Percentiles rank a stretch among this genome's conserved stretches.
Evolutionary conservation across 202 grass and related monocot species (phyloP).

Genomic region (Brachypodium distachyon): DNA sequence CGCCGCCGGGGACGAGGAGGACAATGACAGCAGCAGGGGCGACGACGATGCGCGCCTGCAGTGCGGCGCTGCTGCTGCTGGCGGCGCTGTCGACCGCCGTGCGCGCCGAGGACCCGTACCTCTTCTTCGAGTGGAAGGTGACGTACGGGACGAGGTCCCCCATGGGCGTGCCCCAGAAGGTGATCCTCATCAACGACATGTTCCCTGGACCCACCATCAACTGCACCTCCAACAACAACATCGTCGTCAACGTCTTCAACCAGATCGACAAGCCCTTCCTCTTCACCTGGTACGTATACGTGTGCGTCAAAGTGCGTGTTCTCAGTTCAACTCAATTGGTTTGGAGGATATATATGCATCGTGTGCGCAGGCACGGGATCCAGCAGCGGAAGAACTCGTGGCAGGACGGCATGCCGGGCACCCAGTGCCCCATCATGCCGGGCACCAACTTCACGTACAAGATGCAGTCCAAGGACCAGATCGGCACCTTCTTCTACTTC

Average conservation of each 20-base stretch:
- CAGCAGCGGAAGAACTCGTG: slow-evolving; percentile 93
- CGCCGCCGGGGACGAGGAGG: background rate
- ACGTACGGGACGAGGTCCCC: slow-evolving; percentile 57
- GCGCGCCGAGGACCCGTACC: slow-evolving; percentile 75
- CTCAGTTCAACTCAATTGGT: too few species aligned
- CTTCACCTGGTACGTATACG: slow-evolving; percentile 45
- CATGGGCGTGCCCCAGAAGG: slow-evolving; percentile 48
- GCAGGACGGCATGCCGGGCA: slow-evolving; percentile 67
- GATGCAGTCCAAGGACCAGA: slow-evolving; percentile 92
- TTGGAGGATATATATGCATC: background rate
- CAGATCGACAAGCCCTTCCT: slow-evolving; percentile 76
- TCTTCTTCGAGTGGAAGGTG: slow-evolving; percentile 80
- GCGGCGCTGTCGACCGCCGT: slow-evolving; percentile 17
- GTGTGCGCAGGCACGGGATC: slow-evolving; percentile 59
- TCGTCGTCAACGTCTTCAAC: slow-evolving; percentile 85
- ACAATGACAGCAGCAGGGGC: background rate
- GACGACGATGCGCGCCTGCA: slow-evolving; percentile 24
- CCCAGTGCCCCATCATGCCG: slow-evolving; percentile 66
- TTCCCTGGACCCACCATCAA: slow-evolving; percentile 83
- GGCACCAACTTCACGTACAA: slow-evolving; percentile 76
- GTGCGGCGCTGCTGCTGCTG: slow-evolving; percentile 23
- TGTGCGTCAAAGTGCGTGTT: too few species aligned
- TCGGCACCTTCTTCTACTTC: slow-evolving; percentile 90
- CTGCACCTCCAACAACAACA: slow-evolving; percentile 91
- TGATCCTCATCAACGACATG: slow-evolving; percentile 62